Conservation (phyloP, 2,329 filamentous ascomycete species). For the Aspergillus sp. region DNA sequence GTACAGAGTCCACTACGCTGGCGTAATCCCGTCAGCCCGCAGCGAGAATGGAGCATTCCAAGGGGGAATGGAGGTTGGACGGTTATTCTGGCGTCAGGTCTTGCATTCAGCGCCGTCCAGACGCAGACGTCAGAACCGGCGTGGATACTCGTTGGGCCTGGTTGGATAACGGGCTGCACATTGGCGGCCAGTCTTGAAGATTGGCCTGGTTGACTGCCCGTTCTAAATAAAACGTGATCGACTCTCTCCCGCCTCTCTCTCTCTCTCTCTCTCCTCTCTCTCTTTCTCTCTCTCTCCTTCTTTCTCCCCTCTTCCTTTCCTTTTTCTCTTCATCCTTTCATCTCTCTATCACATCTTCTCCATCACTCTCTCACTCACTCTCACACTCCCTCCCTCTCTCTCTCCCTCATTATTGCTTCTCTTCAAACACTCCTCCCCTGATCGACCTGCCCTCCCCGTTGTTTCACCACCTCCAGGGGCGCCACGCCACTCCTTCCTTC, state of each 20-base stretch:
- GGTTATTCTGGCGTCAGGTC: too few relatives aligned
- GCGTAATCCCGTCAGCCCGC: too few relatives aligned
- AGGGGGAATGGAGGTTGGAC: too few relatives aligned
- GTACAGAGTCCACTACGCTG: too few relatives aligned
- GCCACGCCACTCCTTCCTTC: slow-evolving; percentile 3
- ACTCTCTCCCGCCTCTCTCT: background rate
- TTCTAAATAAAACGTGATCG: background rate
- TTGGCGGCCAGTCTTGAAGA: too few relatives aligned
- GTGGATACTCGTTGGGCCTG: too few relatives aligned
- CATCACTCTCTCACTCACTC: slow-evolving; percentile 2
- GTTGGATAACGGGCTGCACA: too few relatives aligned
- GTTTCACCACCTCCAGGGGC: background rate
- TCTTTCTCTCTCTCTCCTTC: slow-evolving; percentile 7
- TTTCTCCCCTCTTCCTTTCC: slow-evolving; percentile 4
- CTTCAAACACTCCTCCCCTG: slow-evolving; percentile 1
- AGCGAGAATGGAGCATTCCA: too few relatives aligned
- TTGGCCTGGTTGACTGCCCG: background rate
- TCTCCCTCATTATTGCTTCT: background rate
- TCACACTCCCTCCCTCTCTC: slow-evolving; percentile 1
- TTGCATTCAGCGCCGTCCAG: too few relatives aligned
- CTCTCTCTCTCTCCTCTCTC: slow-evolving; percentile 5
- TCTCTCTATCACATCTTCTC: background rate
- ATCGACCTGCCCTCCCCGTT: slow-evolving; percentile 1
- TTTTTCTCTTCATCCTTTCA: background rate
- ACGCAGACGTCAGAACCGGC: too few relatives aligned